Evolutionary conservation across 805 yeast species (phyloP), one percentile per base, ranked within the genome.

Genomic region (Metschnikowia gruessii): DNA sequence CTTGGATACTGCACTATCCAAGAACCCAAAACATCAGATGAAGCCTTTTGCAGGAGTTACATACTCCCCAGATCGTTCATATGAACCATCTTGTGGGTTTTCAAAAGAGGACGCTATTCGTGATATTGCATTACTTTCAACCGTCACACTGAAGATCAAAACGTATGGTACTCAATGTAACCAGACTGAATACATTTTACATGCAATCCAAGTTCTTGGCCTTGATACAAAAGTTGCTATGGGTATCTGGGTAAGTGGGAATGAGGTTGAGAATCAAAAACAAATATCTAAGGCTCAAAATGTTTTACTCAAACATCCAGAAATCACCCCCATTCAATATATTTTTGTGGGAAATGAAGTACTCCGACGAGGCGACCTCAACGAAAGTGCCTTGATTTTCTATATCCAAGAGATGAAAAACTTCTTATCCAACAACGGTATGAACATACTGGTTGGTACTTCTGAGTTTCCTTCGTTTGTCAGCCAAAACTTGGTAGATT

Each of bases 341-440:
- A 68, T 84, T 2, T 70, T 71, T 49, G 71, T 84, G 28, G 89
- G 89, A 0, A 80, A 82, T 54, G 89, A 84, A 51, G 86, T 79
- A 0, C 59, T 82, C 16, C 79, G 74, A 51, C 66, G 87, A 43
- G 69, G 70, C 24, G 87, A 82, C 1, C 67, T 70, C 49, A 51
- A 72, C 2, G 55, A 60, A 0, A 46, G 55, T 0, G 67, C 67
- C 21, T 62, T 83, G 17, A 52, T 74, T 11, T 53, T 53, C 1
- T 75, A 74, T 43, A 75, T 83, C 29, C 52, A 59, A 6, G 72
- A 69, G 7, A 69, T 77, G 3, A 75, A 72, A 52, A 37, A 51
- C 0, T 75, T 64, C 49, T 58, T 76, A 1, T 58, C 51, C n/a
- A 49, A 61, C 2, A 59, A 68, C 8, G 36, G 67, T 60, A 10